These are phyloP conservation scores for Rheum nobile DNA, from an alignment of 148 eudicot species.

Conservation along the genomic window DNA sequence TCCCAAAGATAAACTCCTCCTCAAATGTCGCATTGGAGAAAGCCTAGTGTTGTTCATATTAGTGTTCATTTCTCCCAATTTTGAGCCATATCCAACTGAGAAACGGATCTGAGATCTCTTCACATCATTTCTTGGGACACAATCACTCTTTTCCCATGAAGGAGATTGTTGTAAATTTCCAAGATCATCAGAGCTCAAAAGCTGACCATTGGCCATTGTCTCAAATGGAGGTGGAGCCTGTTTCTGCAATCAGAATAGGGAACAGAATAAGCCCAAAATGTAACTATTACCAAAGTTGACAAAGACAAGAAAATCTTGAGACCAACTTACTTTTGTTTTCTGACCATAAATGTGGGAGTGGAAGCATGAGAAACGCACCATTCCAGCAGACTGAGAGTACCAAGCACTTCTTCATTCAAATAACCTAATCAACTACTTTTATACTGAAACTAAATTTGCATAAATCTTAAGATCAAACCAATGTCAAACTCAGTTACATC, in stretches of 20 bases:
- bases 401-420: constrained; percentile 19
- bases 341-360: constrained; percentile 30
- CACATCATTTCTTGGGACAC: constrained; percentile 1
- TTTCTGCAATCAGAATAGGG: constrained; percentile 35
- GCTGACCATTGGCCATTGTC: constrained; percentile 36
- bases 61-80: constrained; percentile 44
- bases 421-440: constrained; percentile 18
- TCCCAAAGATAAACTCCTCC: constrained; percentile 64
- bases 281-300: neutral
- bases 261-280: neutral
- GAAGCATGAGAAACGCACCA: constrained; percentile 84
- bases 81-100: constrained; percentile 28
- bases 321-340: constrained; percentile 60
- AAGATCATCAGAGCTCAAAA: constrained; percentile 11
- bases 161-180: constrained; percentile 9
- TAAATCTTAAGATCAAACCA: constrained; percentile 5
- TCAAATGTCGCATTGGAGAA: constrained; percentile 20
- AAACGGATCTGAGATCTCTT: constrained; percentile 21
- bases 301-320: neutral
- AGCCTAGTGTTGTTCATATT: constrained; percentile 23
- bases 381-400: constrained; percentile 18
- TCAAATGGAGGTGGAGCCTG: constrained; percentile 44
- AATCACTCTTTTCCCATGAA: constrained; percentile 18
- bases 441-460: neutral
- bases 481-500: constrained; percentile 15